A percentile compares a stretch with the other conserved stretches of the same genome.
Evolutionary conservation across 352 stramenopile genomes (phyloP).

Genomic region (Thalassiosira delicatula): DNA sequence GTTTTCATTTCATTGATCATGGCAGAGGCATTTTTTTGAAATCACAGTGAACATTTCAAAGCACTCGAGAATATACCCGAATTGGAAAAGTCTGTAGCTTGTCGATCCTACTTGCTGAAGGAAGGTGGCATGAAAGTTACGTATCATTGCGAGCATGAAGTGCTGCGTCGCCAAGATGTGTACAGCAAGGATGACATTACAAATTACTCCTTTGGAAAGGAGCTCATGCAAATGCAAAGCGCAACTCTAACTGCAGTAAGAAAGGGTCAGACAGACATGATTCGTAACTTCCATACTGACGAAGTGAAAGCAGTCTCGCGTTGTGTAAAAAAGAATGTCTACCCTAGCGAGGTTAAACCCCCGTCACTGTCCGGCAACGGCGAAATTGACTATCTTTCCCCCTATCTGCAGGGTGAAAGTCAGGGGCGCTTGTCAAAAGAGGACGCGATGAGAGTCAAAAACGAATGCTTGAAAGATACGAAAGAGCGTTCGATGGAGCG

Average conservation of each 20-base stretch:
- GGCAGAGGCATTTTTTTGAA: no score
- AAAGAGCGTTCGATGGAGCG: constrained; percentile 38
- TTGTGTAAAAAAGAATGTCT: no score
- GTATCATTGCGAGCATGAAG: constrained; percentile 34
- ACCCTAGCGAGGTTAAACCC: no score
- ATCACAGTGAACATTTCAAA: constrained; percentile 34
- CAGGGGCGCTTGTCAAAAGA: constrained; percentile 35
- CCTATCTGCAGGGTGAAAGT: constrained; percentile 12
- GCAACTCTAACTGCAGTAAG: constrained; percentile 15
- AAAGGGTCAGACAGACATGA: constrained; percentile 28
- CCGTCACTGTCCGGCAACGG: neutral
- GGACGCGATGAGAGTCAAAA: constrained; percentile 19
- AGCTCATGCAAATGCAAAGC: constrained; percentile 16
- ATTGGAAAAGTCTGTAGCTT: constrained; percentile 14
- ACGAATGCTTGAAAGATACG: constrained; percentile 23
- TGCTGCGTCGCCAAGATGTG: constrained; percentile 14
- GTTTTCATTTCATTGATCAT: no score
- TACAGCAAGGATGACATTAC: constrained; percentile 13
- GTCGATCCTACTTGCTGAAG: constrained; percentile 27
- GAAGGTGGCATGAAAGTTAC: constrained; percentile 30
- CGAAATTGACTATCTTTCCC: constrained; percentile 41
- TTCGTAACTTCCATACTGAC: no score
- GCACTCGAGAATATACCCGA: neutral
- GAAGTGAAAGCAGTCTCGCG: no score
- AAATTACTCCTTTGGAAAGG: constrained; percentile 9